Evolutionary conservation across 345 rosid genomes (phyloP), one percentile per base, ranked within the genome.

Genomic region (Fremontodendron californicum): DNA sequence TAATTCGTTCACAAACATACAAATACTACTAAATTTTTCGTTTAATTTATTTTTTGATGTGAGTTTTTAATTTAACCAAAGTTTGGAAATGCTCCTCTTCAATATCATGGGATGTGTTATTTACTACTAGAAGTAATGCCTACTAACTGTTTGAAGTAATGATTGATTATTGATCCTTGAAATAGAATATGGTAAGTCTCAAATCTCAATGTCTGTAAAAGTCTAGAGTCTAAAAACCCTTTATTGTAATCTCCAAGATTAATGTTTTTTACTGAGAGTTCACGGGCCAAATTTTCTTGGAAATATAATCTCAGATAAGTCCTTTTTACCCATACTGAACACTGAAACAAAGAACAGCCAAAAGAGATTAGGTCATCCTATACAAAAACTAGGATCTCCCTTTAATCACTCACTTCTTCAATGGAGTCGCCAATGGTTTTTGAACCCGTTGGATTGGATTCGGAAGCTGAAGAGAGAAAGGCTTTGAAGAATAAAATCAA

Each of bases 261-360:
- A 31, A 61, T 29, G 3, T 31, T 58, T 10, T 61, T 31, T n/a
- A n/a, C 39, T 13, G 66, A 31, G 66, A 31, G 66, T 29, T 61
- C 66, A 61, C 66, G 66, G 66, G 66, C 39, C 66, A 6, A 62
- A 62, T 62, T 62, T 31, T 62, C 42, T 16, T 29, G 42, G 67
- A 62, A 62, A 31, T 62, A 16, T 29, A 61, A 31, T 62, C 42
- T 62, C 67, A 31, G 39, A 13, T 5, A 9, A 4, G 19, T 13
- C 37, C 4, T 29, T 4, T 60, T 12, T 2, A 4, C 64, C 23
- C 40, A 23, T 31, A 6, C 66, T 15, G n/a, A 2, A 15, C 66
- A 16, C 42, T 62, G 67, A 15, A 16, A 11, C 10, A 51, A 5
- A 5, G 1, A 51, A 51, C 9, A 51, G 55, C 8, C 55, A 18